Conservation (phyloP, 176 grass and related monocot species). For the Oryza meridionalis region DNA sequence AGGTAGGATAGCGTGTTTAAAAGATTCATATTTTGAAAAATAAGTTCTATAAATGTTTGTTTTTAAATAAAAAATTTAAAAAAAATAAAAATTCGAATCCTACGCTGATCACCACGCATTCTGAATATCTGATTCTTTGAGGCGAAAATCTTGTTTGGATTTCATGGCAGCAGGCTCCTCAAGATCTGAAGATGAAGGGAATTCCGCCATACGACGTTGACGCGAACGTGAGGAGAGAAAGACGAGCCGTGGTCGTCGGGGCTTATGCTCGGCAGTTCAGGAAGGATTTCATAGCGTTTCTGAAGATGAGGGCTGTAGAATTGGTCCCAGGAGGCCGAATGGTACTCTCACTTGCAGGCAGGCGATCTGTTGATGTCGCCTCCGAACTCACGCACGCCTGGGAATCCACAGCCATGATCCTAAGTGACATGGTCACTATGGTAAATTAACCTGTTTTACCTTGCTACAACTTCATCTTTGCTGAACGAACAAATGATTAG, state of each 20-base stretch:
- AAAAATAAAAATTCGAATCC: no score
- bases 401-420: background rate
- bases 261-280: slow-evolving; percentile 33
- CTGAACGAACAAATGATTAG: background rate
- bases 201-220: slow-evolving; percentile 8
- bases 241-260: background rate
- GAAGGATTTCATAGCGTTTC: slow-evolving; percentile 32
- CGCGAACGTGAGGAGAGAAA: background rate
- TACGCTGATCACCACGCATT: background rate
- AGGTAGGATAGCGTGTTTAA: no score
- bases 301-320: slow-evolving; percentile 29
- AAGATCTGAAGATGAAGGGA: slow-evolving; percentile 21
- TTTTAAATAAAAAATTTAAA: no score
- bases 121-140: background rate
- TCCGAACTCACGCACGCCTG: slow-evolving; percentile 4
- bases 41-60: no score
- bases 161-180: slow-evolving; percentile 26
- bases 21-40: no score
- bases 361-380: background rate
- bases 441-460: background rate
- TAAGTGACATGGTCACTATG: slow-evolving; percentile 35
- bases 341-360: slow-evolving; percentile 23
- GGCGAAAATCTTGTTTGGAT: background rate
- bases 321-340: background rate
- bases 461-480: background rate